A percentile compares a stretch with the other conserved stretches of the same genome.
These are phyloP conservation scores for Mycena floridula DNA, from an alignment of 768 basidiomycete genomes.

Conservation along the genomic window DNA sequence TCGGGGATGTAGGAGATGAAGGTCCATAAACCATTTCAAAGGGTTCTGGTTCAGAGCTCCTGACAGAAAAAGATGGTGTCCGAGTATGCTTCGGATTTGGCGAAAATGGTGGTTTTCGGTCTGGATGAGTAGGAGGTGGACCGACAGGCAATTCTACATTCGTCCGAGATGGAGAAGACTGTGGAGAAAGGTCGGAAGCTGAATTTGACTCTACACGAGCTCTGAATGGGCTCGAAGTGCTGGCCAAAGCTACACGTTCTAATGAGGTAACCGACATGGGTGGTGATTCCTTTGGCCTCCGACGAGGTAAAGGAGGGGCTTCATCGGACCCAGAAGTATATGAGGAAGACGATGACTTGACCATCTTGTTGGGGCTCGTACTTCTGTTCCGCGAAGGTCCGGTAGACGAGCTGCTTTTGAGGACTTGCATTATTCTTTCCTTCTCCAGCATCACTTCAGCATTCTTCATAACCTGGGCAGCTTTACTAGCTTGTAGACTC, in stretches of 20 bases:
- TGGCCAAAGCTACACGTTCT: slow-evolving; percentile 40
- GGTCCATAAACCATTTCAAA: slow-evolving; percentile 9
- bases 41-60: neutral
- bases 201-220: too few species aligned
- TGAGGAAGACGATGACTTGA: slow-evolving; percentile 5
- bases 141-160: slow-evolving; percentile 17
- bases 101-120: slow-evolving; percentile 5
- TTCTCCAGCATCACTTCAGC: slow-evolving; percentile 64
- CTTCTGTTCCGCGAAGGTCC: slow-evolving; percentile 20
- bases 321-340: slow-evolving; percentile 3
- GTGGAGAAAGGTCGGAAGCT: slow-evolving; percentile 16
- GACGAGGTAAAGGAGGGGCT: slow-evolving; percentile 9
- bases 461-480: slow-evolving; percentile 63
- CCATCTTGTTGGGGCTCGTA: slow-evolving; percentile 20
- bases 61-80: neutral
- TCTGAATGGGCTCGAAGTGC: slow-evolving; percentile 11
- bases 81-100: slow-evolving; percentile 4
- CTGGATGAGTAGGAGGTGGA: slow-evolving; percentile 12
- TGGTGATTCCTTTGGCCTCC: slow-evolving; percentile 24
- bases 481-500: slow-evolving; percentile 66
- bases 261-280: slow-evolving; percentile 37
- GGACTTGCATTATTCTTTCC: slow-evolving; percentile 63
- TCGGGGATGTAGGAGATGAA: slow-evolving; percentile 24
- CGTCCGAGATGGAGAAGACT: slow-evolving; percentile 22
- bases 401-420: slow-evolving; percentile 42